Conservation (phyloP, 208 protist species). For the Angomonas desouzai region DNA sequence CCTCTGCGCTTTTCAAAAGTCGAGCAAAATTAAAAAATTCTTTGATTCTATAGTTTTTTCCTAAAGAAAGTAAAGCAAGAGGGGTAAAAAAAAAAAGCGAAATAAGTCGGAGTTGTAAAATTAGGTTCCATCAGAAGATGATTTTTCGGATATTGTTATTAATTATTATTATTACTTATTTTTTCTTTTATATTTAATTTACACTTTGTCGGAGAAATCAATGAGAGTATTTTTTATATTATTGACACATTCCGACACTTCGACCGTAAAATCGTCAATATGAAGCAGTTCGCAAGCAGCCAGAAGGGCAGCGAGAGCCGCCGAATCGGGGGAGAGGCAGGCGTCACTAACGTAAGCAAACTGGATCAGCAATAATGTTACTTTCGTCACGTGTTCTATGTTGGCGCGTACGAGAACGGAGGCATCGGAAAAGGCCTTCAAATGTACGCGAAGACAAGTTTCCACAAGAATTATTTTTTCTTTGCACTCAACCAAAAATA, state of each 20-base stretch:
- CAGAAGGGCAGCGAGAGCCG: slow-evolving; percentile 53
- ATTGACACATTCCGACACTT: not conserved
- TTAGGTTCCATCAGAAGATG: no score
- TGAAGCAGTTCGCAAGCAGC: slow-evolving; percentile 21
- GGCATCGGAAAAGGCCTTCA: slow-evolving; percentile 29
- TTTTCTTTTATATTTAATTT: no score
- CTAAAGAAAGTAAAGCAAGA: no score
- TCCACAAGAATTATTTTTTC: slow-evolving; percentile 69
- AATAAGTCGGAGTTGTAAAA: no score
- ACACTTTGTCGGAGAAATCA: not conserved
- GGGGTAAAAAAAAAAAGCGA: no score
- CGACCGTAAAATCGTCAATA: slow-evolving; percentile 11
- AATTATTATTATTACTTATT: no score
- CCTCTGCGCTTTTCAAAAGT: no score
- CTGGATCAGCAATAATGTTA: slow-evolving; percentile 53
- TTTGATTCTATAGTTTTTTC: no score
- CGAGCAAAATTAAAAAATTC: no score
- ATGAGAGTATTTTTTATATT: slow-evolving; percentile 5
- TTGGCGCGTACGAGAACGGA: slow-evolving; percentile 16
- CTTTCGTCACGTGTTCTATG: slow-evolving; percentile 36
- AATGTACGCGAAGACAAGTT: slow-evolving; percentile 48
- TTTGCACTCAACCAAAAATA: slow-evolving; percentile 50
- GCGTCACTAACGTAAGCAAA: slow-evolving; percentile 36
- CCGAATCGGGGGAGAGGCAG: slow-evolving; percentile 68
- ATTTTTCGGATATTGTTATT: no score